These are phyloP conservation scores for Mortierella hygrophila DNA, from an alignment of 192 early-diverging fungal genomes.

Conservation along the genomic window DNA sequence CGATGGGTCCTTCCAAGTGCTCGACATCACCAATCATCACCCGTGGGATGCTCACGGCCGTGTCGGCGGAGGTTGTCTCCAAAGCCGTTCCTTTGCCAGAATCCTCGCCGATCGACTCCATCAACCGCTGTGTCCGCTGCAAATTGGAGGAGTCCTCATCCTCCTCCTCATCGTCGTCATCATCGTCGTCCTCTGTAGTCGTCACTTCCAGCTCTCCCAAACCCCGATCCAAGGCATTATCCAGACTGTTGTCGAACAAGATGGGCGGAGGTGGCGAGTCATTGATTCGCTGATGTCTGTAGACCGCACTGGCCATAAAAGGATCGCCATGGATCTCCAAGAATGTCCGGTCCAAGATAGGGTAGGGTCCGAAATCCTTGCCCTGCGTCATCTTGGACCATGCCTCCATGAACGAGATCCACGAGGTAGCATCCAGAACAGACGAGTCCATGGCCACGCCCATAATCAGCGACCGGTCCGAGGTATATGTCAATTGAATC, in stretches of 20 bases:
- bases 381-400: conserved; percentile 55
- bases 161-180: conserved; percentile 12
- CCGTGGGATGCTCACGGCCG: not conserved
- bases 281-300: conserved; percentile 48
- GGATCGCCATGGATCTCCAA: conserved; percentile 25
- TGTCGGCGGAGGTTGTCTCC: too few relatives aligned
- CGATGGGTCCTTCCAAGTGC: conserved; percentile 11
- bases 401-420: conserved; percentile 52
- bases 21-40: conserved; percentile 11
- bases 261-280: conserved; percentile 53
- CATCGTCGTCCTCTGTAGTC: conserved; percentile 16
- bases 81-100: not conserved
- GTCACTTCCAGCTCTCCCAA: conserved; percentile 23
- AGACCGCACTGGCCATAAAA: conserved; percentile 6
- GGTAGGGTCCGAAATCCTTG: conserved; percentile 49
- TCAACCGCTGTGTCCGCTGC: conserved; percentile 6
- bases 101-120: conserved; percentile 9
- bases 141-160: not conserved
- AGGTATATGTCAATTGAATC: conserved; percentile 51
- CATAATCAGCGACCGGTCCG: conserved; percentile 50
- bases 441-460: conserved; percentile 51
- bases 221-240: conserved; percentile 25
- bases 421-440: conserved; percentile 47
- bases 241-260: conserved; percentile 40
- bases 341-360: conserved; percentile 36